A percentile compares a stretch with the other conserved stretches of the same genome.
phyloP scores from a whole-genome alignment of 495 filamentous ascomycete genomes.

The Tetracladium marchalianum region DNA sequence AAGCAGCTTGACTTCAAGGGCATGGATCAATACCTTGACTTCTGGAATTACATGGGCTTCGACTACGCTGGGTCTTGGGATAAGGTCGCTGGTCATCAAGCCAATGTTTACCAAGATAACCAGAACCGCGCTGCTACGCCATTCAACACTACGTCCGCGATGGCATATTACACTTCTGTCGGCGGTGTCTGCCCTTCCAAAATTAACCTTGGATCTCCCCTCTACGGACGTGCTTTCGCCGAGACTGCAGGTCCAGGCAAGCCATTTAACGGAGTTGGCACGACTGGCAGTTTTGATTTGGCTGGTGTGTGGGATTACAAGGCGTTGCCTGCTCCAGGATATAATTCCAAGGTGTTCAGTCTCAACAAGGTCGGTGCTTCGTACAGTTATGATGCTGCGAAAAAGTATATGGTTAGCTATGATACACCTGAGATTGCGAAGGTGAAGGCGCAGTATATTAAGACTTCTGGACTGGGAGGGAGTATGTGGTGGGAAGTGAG shows the following conservation, averaged over 20 bases:
- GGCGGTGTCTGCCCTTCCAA: constrained; percentile 54
- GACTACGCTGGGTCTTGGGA: constrained; percentile 76
- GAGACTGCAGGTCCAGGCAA: constrained; percentile 62
- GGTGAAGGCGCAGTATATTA: constrained; percentile 60
- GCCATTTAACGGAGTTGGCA: constrained; percentile 57
- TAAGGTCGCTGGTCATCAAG: constrained; percentile 57
- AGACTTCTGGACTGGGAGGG: constrained; percentile 57
- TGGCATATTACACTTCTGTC: constrained; percentile 51
- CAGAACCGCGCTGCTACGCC: constrained; percentile 53
- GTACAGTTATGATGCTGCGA: constrained; percentile 56
- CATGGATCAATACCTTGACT: constrained; percentile 78
- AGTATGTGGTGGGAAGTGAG: constrained; percentile 95
- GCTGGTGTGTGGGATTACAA: constrained; percentile 82
- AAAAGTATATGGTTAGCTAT: constrained; percentile 61
- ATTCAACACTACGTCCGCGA: constrained; percentile 56
- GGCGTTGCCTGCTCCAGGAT: constrained; percentile 42
- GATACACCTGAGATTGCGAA: constrained; percentile 59
- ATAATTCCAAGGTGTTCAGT: constrained; percentile 29
- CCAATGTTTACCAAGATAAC: constrained; percentile 56
- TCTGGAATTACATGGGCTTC: constrained; percentile 87
- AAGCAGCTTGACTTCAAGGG: constrained; percentile 54
- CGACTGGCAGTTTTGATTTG: constrained; percentile 66
- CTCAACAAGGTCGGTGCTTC: constrained; percentile 47
- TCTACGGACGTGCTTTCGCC: constrained; percentile 79
- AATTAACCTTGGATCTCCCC: constrained; percentile 82